Percentiles rank a stretch among this genome's conserved stretches.
Conservation (phyloP, 2,329 filamentous ascomycete genomes). For the Pezicula rhizophila region DNA sequence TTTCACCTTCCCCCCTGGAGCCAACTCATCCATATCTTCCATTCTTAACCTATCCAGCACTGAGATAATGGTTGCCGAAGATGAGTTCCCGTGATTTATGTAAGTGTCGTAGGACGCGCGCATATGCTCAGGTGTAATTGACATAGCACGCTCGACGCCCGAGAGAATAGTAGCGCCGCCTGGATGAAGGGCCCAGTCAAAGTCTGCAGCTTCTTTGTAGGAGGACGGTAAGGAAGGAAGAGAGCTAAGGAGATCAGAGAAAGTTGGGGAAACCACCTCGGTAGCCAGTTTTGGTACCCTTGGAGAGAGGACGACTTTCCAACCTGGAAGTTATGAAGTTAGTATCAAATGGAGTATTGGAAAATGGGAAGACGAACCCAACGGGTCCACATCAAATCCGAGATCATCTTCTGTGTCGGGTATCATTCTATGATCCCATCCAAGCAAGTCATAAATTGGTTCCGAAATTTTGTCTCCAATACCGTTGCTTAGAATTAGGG, state of each 20-base stretch:
- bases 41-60: slow-evolving; percentile 56
- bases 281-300: slow-evolving; percentile 53
- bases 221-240: slow-evolving; percentile 37
- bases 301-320: slow-evolving; percentile 61
- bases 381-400: slow-evolving; percentile 58
- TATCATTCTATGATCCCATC: slow-evolving; percentile 59
- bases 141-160: slow-evolving; percentile 53
- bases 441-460: slow-evolving; percentile 52
- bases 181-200: slow-evolving; percentile 70
- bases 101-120: slow-evolving; percentile 66
- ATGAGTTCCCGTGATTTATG: slow-evolving; percentile 62
- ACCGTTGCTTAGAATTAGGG: slow-evolving; percentile 58
- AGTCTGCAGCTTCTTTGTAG: slow-evolving; percentile 46
- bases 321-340: slow-evolving; percentile 34
- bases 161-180: slow-evolving; percentile 62
- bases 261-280: slow-evolving; percentile 45
- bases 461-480: slow-evolving; percentile 37
- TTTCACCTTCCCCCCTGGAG: slow-evolving; percentile 41
- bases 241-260: slow-evolving; percentile 46
- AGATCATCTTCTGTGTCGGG: slow-evolving; percentile 57
- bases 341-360: neutral
- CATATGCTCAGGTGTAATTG: slow-evolving; percentile 56
- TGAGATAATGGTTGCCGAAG: slow-evolving; percentile 63
- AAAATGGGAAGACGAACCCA: slow-evolving; percentile 37
- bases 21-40: slow-evolving; percentile 53